Evolutionary conservation across 139 green algal genomes (phyloP), one percentile per base, ranked within the genome.

Genomic region (Coelastrella sp.): DNA sequence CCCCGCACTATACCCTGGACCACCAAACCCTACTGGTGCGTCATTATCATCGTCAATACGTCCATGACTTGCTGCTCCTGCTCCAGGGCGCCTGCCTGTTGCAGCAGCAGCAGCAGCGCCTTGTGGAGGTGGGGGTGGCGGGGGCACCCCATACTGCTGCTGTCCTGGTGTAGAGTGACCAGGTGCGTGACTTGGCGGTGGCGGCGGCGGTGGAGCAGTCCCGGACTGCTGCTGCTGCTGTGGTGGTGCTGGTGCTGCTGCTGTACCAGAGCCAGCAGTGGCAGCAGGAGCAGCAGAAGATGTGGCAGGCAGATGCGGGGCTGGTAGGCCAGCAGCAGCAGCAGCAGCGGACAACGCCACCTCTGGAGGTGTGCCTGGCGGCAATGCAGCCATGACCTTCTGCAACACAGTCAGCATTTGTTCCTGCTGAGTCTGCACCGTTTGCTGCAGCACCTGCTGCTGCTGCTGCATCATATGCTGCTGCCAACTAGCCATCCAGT

Each of bases 401-500:
- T 81, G 48, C 48, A 81, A 38, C 19, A 67, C 9, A 4, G 17
- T 13, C 27, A 81, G 45, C 73, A 81, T 35, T 41, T 81, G 50
- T 30, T 81, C 50, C 73, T 81, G 73, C 32, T 81, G 73, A 3
- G 19, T 51, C 50, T 81, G 73, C 25, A 81, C 73, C 6, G 73
- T 81, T 50, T 81, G 73, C 73, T 81, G 73, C 73, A 81, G 73
- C 27, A 81, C 73, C 32, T 81, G 73, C 50, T 81, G 73, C 73
- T 81, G 73, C 73, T 81, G 73, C 73, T 81, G 73, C 73, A 81
- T 25, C 50, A 81, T 51, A 37, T 81, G 73, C 73, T 81, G 73
- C 73, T 81, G 73, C 73, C 73, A 81, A 4, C 37, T 51, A 7
- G 30, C 32, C 73, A 81, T 81, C 50, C 50, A 81, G 73, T 81